Base-by-base conservation (phyloP, 2,329 filamentous ascomycete species). In the Tetracladium maxilliforme region DNA sequence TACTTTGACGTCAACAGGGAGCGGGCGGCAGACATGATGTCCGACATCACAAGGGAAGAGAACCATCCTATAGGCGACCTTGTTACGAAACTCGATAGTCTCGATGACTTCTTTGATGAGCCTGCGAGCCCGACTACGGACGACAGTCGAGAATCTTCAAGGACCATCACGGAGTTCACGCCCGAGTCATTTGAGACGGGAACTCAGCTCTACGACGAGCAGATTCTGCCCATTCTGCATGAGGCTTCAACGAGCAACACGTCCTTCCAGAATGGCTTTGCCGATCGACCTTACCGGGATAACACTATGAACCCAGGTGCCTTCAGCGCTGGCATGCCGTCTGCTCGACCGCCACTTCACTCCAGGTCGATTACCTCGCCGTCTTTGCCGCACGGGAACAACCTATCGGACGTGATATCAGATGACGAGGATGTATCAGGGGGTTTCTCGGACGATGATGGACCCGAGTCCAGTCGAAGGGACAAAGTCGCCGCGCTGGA, bases 21-120 rank as follows among this genome's bases (percentile, higher is more conserved):
- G 35, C 70, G 84, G 26, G 81, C 83, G 3, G 82, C 83, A 27
- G 94, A 86, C 1, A 93, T 94, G 80, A 70, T 92, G 45, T 93
- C 86, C 1, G 82, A 94, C 39, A 83, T 90, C 19, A n/a, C n/a
- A n/a, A n/a, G n/a, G n/a, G 69, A 48, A 33, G 68, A 64, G 21
- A 77, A 81, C 29, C n/a, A n/a, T n/a, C n/a, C n/a, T n/a, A 77
- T 84, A 42, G 80, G 77, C 19, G 87, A 95, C 38, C 62, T 95
- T 6, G 78, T 92, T 9, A 70, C 72, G 32, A 83, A 80, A 43
- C 55, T 86, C 4, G 78, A 84, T 40, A 83, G 77, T 33, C 52
- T 86, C 4, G 79, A 86, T 39, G 79, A 84, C 42, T 84, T 86
- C 51, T 86, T 86, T 35, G 77, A 84, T 34, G 77, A 82, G 34